Percentiles rank a stretch among this genome's conserved stretches.
Conservation (phyloP, 495 filamentous ascomycete genomes). For the Tuber umbilicatum region DNA sequence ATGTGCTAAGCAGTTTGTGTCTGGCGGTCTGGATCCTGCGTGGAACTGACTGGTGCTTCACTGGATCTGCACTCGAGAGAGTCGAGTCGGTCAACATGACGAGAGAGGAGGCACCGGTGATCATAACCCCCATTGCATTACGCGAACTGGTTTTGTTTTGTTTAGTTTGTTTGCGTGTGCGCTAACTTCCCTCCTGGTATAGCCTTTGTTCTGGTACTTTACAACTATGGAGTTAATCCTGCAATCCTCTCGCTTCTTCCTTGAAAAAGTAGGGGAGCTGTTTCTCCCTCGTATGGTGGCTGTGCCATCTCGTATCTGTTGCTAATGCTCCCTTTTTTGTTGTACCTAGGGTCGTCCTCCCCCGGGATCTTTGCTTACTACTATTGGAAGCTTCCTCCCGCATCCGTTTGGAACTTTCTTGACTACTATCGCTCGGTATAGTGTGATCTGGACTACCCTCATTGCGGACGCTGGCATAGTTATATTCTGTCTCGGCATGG, state of each 20-base stretch:
- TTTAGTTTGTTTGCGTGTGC: background rate
- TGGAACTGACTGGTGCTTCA: constrained; percentile 23
- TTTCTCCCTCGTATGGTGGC: background rate
- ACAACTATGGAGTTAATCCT: constrained; percentile 39
- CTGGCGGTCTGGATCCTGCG: constrained; percentile 32
- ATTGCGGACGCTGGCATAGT: constrained; percentile 49
- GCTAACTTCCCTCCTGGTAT: constrained; percentile 8
- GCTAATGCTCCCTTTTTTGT: constrained; percentile 10
- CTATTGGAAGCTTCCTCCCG: constrained; percentile 36
- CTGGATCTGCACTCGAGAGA: constrained; percentile 30
- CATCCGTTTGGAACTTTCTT: constrained; percentile 34
- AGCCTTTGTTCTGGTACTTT: constrained; percentile 42
- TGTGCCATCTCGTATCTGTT: background rate
- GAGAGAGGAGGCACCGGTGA: constrained; percentile 35
- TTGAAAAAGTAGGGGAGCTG: constrained; percentile 34
- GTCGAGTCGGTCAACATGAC: constrained; percentile 20
- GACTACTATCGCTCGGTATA: constrained; percentile 44
- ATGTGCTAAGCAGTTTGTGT: constrained; percentile 27
- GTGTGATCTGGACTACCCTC: constrained; percentile 47
- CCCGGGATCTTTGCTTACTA: constrained; percentile 39
- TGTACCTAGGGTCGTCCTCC: constrained; percentile 35
- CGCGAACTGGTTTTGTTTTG: constrained; percentile 4
- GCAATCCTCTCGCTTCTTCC: constrained; percentile 37
- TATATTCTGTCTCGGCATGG: constrained; percentile 48
- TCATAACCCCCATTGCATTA: background rate